phyloP scores from a whole-genome alignment of 495 filamentous ascomycete species.

The Penicillium goetzii region DNA sequence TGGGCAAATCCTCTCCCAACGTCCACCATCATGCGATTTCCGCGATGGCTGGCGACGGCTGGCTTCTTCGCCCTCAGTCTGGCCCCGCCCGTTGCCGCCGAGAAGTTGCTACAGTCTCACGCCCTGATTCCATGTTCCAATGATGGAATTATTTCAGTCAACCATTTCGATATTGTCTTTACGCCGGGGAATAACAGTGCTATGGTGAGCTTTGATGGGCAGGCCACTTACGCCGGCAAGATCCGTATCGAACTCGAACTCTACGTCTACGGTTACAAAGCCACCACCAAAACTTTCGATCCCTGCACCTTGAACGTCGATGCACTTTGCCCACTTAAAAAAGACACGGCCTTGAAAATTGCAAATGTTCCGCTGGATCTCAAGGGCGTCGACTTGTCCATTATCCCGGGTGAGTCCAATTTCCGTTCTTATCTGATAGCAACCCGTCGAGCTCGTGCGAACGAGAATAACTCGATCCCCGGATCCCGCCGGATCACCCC shows the following conservation, averaged over 20 bases:
- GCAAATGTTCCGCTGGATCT: slow-evolving; percentile 62
- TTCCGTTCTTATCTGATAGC: neutral
- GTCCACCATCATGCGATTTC: slow-evolving; percentile 19
- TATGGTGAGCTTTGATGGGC: slow-evolving; percentile 69
- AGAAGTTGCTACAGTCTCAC: slow-evolving; percentile 55
- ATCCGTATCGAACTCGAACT: slow-evolving; percentile 71
- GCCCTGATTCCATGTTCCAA: slow-evolving; percentile 70
- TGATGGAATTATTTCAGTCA: slow-evolving; percentile 67
- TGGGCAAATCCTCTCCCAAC: neutral
- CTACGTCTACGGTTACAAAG: slow-evolving; percentile 73
- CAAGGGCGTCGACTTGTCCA: slow-evolving; percentile 51
- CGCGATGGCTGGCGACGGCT: slow-evolving; percentile 19
- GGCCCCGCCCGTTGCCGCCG: slow-evolving; percentile 55
- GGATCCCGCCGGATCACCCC: neutral
- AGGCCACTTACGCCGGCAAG: slow-evolving; percentile 73
- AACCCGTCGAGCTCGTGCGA: neutral
- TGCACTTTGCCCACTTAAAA: slow-evolving; percentile 77
- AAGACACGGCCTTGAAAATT: slow-evolving; percentile 37
- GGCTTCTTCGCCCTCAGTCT: slow-evolving; percentile 31
- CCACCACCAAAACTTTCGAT: slow-evolving; percentile 62
- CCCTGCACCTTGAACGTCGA: slow-evolving; percentile 66
- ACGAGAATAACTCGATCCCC: neutral
- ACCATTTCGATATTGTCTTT: slow-evolving; percentile 71
- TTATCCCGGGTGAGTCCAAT: slow-evolving; percentile 65
- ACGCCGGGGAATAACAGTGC: slow-evolving; percentile 67